Conservation (phyloP, 495 filamentous ascomycete genomes). For the Aspergillus nanangensis region DNA sequence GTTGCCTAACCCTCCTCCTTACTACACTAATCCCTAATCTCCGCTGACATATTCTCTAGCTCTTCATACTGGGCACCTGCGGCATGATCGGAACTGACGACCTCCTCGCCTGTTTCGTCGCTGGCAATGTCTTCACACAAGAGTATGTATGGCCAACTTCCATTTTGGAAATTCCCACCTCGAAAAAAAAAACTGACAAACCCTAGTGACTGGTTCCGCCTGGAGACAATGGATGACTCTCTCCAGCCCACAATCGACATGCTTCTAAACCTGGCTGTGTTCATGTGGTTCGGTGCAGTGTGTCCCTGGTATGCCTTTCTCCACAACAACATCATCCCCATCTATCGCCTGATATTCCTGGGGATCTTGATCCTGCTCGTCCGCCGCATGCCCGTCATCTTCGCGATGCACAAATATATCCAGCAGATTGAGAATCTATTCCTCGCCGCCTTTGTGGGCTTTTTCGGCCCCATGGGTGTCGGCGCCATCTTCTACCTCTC, state of each 20-base stretch:
- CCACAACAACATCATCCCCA: conserved; percentile 64
- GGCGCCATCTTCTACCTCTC: conserved; percentile 89
- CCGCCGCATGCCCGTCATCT: conserved; percentile 72
- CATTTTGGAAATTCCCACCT: too few relatives aligned
- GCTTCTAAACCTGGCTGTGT: conserved; percentile 79
- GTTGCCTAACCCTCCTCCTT: conserved; percentile 21
- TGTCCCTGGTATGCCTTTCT: conserved; percentile 76
- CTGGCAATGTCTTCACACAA: conserved; percentile 86
- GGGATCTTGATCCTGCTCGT: conserved; percentile 79
- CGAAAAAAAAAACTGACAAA: too few relatives aligned
- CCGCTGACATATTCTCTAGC: conserved; percentile 24
- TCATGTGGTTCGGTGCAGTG: conserved; percentile 88
- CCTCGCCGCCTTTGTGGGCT: conserved; percentile 81
- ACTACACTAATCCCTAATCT: conserved; percentile 2
- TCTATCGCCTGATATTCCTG: conserved; percentile 72
- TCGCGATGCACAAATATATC: conserved; percentile 69
- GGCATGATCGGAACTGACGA: conserved; percentile 91
- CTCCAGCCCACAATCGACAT: conserved; percentile 88
- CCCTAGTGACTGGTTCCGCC: conserved; percentile 77
- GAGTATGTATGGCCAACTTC: conserved; percentile 43
- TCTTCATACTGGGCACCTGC: conserved; percentile 83
- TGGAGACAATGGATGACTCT: conserved; percentile 82
- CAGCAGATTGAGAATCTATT: conserved; percentile 70
- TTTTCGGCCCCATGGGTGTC: conserved; percentile 95
- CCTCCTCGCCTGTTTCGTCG: conserved; percentile 88